These are phyloP conservation scores for Westerdykella sp. DNA, from an alignment of 2,329 filamentous ascomycete species.

Conservation along the genomic window DNA sequence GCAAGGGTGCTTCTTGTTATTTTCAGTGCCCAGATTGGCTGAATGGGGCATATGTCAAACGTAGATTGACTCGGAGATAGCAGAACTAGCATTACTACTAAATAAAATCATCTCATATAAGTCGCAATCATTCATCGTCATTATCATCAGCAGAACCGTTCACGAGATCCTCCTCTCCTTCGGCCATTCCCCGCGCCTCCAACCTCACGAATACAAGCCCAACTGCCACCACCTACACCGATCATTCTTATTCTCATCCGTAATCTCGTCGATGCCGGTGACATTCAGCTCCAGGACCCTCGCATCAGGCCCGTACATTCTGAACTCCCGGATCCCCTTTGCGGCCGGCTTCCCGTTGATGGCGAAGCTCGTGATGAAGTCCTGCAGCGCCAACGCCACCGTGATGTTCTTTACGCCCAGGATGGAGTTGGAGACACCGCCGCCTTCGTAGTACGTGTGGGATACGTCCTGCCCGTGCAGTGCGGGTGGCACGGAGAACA, in stretches of 20 bases:
- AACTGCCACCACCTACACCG: slow-evolving; percentile 53
- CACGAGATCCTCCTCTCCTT: no score
- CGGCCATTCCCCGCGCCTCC: no score
- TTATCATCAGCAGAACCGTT: no score
- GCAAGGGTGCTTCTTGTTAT: no score
- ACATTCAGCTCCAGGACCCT: slow-evolving; percentile 42
- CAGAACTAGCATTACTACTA: no score
- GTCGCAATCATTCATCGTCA: no score
- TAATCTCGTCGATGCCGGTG: slow-evolving; percentile 36
- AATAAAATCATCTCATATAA: no score
- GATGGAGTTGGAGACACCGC: slow-evolving; percentile 7
- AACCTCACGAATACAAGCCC: slow-evolving; percentile 32
- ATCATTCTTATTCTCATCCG: slow-evolving; percentile 43
- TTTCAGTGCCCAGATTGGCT: no score
- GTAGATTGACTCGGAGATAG: no score
- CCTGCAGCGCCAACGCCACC: slow-evolving; percentile 41
- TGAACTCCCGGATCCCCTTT: slow-evolving; percentile 40
- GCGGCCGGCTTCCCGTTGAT: slow-evolving; percentile 35
- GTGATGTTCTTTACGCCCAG: slow-evolving; percentile 24
- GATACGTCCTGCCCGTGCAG: slow-evolving; percentile 49
- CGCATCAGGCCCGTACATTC: slow-evolving; percentile 42
- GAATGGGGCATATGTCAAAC: no score
- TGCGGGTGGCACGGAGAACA: slow-evolving; percentile 49
- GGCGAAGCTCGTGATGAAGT: slow-evolving; percentile 43
- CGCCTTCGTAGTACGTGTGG: slow-evolving; percentile 49